Conservation (phyloP, 164 flowering plant genomes). For the Buxus sempervirens region DNA sequence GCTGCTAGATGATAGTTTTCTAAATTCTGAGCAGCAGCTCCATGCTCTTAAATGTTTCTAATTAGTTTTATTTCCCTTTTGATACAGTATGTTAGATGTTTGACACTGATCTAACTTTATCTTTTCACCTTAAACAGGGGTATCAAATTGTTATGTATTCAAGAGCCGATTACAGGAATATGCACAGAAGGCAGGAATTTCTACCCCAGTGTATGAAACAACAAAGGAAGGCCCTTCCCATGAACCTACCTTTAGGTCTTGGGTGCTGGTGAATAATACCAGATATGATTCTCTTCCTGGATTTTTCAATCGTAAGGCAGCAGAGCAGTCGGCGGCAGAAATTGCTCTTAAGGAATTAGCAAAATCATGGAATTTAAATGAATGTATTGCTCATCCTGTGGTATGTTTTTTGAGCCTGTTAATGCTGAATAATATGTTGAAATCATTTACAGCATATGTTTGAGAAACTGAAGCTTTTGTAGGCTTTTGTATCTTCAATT, state of each 20-base stretch:
- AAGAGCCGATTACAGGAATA: conserved; percentile 84
- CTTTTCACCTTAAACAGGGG: conserved; percentile 37
- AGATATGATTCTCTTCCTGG: conserved; percentile 86
- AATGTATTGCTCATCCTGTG: conserved; percentile 59
- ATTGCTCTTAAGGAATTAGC: conserved; percentile 72
- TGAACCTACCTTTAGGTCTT: conserved; percentile 67
- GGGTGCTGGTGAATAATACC: conserved; percentile 59
- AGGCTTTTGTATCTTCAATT: not conserved
- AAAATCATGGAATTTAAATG: conserved; percentile 42
- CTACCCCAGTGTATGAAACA: conserved; percentile 72
- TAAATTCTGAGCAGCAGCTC: no score
- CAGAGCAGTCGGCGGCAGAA: conserved; percentile 99
- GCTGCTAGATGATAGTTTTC: no score
- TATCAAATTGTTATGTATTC: conserved; percentile 80
- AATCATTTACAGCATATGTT: not conserved
- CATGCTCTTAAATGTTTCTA: no score
- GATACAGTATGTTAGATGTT: no score
- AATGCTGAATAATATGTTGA: not conserved
- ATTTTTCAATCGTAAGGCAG: conserved; percentile 84
- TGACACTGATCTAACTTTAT: no score
- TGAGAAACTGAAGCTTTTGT: not conserved
- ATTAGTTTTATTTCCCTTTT: no score
- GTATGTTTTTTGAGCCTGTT: conserved; percentile 37
- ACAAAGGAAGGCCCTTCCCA: conserved; percentile 84
- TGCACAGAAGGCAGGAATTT: conserved; percentile 62